Percentiles rank a stretch among this genome's conserved stretches.
phyloP scores from a whole-genome alignment of 768 basidiomycete species.

The Collybiopsis confluens region DNA sequence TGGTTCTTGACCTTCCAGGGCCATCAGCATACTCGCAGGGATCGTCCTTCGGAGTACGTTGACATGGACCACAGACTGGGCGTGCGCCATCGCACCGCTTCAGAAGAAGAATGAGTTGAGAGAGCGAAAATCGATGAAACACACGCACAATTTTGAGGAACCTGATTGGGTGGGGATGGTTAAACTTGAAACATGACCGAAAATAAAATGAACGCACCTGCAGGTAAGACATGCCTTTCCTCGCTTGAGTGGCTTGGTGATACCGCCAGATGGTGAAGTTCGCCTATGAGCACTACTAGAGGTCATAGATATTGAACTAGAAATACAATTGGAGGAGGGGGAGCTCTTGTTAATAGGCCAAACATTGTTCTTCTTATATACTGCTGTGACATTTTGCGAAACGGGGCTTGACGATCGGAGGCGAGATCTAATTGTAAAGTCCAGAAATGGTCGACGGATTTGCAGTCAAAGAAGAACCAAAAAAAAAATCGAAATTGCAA shows the following conservation, averaged over 20 bases:
- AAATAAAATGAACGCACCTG: slow-evolving; percentile 27
- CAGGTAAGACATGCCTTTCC: slow-evolving; percentile 55
- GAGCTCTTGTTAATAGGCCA: too few species aligned
- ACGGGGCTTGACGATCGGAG: too few species aligned
- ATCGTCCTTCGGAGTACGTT: slow-evolving; percentile 52
- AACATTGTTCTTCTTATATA: too few species aligned
- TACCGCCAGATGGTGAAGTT: not conserved
- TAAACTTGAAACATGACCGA: slow-evolving; percentile 1
- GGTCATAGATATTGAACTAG: not conserved
- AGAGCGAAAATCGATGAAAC: not conserved
- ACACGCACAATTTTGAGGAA: slow-evolving; percentile 45
- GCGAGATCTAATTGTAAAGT: too few species aligned
- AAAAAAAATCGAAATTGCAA: too few species aligned
- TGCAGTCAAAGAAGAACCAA: too few species aligned
- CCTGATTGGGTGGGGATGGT: slow-evolving; percentile 20
- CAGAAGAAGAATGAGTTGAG: slow-evolving; percentile 5
- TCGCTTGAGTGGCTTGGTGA: slow-evolving; percentile 43
- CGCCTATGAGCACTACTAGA: not conserved
- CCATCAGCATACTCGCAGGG: slow-evolving; percentile 73
- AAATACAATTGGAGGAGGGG: not conserved
- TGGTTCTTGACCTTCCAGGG: slow-evolving; percentile 53
- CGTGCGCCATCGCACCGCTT: slow-evolving; percentile 67
- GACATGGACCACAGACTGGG: slow-evolving; percentile 64
- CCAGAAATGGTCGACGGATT: too few species aligned
- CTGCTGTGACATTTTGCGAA: too few species aligned